phyloP scores from a whole-genome alignment of 1,284 basidiomycete species.

The Salmacisia buchloeana region DNA sequence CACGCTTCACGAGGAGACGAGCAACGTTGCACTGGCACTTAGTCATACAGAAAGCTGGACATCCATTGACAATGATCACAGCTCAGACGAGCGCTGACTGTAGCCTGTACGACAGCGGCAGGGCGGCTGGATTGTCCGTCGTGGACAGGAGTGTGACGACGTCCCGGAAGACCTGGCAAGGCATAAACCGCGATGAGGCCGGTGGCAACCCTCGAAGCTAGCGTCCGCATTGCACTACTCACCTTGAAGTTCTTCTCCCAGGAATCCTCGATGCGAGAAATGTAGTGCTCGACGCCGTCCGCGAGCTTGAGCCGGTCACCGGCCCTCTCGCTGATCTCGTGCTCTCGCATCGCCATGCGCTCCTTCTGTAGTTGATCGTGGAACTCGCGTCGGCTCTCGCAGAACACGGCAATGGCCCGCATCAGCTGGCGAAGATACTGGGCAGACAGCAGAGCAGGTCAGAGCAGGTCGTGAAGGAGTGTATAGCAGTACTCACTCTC shows the following conservation, averaged over 20 bases:
- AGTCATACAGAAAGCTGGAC: no score
- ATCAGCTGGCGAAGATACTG: constrained; percentile 38
- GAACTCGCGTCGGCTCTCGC: constrained; percentile 32
- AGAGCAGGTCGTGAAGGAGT: background rate
- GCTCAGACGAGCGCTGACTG: constrained; percentile 20
- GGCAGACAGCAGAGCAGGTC: background rate
- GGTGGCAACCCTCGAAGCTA: background rate
- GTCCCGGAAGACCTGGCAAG: constrained; percentile 39
- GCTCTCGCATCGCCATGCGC: constrained; percentile 27
- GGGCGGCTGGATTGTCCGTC: constrained; percentile 47
- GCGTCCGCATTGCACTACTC: background rate
- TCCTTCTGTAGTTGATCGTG: constrained; percentile 37
- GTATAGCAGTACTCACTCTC: constrained; percentile 19
- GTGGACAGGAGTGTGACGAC: constrained; percentile 45
- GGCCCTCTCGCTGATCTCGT: constrained; percentile 13
- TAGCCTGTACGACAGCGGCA: constrained; percentile 43
- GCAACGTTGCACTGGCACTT: no score
- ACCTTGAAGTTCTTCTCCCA: constrained; percentile 37
- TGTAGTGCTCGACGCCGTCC: constrained; percentile 16
- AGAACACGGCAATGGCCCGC: constrained; percentile 34
- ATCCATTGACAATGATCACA: no score
- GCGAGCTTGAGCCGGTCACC: constrained; percentile 10
- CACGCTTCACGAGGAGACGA: no score
- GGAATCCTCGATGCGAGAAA: constrained; percentile 29
- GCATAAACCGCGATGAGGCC: background rate